Percentiles rank a stretch among this genome's conserved stretches.
These are phyloP conservation scores for Williopsis jadinii DNA, from an alignment of 1,139 yeast genomes.

Conservation along the genomic window DNA sequence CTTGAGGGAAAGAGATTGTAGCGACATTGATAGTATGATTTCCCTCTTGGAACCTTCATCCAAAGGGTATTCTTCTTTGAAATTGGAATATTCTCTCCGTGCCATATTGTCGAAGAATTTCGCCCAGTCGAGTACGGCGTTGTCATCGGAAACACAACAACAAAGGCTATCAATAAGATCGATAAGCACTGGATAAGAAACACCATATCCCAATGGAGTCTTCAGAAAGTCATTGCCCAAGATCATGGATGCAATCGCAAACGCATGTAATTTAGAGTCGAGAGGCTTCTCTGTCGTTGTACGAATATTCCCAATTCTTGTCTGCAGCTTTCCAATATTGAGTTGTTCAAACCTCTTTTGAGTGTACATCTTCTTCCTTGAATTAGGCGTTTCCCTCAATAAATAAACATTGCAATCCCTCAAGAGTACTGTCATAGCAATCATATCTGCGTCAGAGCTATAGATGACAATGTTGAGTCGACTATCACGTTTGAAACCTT, in stretches of 20 bases:
- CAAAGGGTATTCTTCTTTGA: constrained; percentile 1
- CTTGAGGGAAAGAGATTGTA: constrained; percentile 5
- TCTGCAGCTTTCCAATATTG: constrained; percentile 4
- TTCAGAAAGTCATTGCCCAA: constrained; percentile 20
- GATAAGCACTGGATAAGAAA: neutral
- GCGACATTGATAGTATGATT: constrained; percentile 1
- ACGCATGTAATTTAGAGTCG: neutral
- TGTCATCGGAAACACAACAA: neutral
- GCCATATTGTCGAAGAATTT: neutral
- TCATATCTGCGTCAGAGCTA: constrained; percentile 85
- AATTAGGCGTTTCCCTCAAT: constrained; percentile 6
- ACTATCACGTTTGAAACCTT: constrained; percentile 40
- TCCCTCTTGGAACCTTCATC: neutral
- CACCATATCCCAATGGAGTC: constrained; percentile 5
- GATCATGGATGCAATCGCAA: constrained; percentile 8
- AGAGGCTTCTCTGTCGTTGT: neutral
- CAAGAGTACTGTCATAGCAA: constrained; percentile 56
- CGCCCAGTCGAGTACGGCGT: neutral
- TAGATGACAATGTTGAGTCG: constrained; percentile 60
- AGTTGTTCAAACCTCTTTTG: constrained; percentile 10
- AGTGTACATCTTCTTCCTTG: neutral
- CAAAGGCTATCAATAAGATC: neutral
- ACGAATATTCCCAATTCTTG: constrained; percentile 1
- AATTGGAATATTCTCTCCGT: constrained; percentile 2
- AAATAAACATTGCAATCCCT: constrained; percentile 1